Base-by-base conservation (phyloP, 108 stramenopile genomes). In the Cyclostephanos invisitatus region DNA sequence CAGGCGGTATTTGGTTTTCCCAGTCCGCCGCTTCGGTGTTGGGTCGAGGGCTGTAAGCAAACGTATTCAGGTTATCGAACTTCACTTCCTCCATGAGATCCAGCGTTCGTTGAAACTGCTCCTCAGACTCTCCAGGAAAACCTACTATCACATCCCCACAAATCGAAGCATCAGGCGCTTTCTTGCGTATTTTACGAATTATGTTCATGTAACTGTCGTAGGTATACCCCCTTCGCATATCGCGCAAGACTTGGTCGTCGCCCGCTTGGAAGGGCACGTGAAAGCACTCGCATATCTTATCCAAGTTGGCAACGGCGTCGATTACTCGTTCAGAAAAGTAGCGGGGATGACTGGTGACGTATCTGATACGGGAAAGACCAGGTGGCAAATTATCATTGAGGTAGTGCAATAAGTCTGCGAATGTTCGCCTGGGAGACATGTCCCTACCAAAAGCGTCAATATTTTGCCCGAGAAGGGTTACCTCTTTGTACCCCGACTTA, bases 381-480 rank as follows among this genome's bases (percentile, higher is more conserved):
- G 73, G 55, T 21, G 83, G 83, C 61, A 83, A 53, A 51, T 85
- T 86, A 50, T 81, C 70, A 68, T 89, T 90, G 42, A 95, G 81
- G 71, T 80, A 92, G 55, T 81, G 75, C 32, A 97, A 68, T 35
- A 97, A 84, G 50, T 96, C 94, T 24, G 93, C 84, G 82, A 97
- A 97, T n/a, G 78, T 86, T 48, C 93, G 80, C 70, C 83, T 86
- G 12, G 97, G 97, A 17, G 53, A 70, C 89, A 96, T 89, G 65
- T 96, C 96, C 7, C 97, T 75, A 22, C 97, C 97, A 50, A 93
- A 97, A 18, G 97, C 95, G 72, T 97, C 96, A 61, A 97, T 94
- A 80, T 97, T 97, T 82, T 97, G 97, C 17, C 97, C 97, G 50
- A 97, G 81, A 35, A 97, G 84, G 8, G 96, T 97, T 5, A 96